Base-by-base conservation (phyloP, 2,329 filamentous ascomycete species). In the Septoria linicola region DNA sequence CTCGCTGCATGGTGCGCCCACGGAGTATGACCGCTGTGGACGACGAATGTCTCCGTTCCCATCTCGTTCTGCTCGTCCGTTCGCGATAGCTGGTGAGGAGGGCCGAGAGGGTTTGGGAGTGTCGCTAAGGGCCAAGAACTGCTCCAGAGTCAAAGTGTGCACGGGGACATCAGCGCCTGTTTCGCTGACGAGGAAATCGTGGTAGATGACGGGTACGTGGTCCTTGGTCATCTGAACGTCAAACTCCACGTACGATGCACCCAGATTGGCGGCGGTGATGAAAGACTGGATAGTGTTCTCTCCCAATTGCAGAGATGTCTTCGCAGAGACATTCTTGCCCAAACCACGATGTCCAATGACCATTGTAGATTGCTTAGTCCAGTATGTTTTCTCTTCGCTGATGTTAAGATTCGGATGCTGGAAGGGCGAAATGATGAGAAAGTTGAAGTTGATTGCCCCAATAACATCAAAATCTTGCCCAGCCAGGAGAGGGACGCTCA, bases 211-310 rank as follows among this genome's bases (percentile, higher is more conserved):
- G 0, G 93, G 93, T 1, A 99, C 90, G 63, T 95, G 90, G 67
- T 99, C 93, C 66, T 99, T 99, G n/a, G 93, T 99, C 32, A 99
- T 76, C 68, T 99, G 93, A 0, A 99, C 93, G 67, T 99, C 93
- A 64, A 82, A 82, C 62, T 86, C 83, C 30, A 86, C 82, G 61
- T 85, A 85, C 8, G 80, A 80, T 10, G 82, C 93, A 7, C 93
- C 93, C 44, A 99, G 72, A 60, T 96, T 97, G 36, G 92, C 91
- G 2, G 93, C 93, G 2, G 92, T 89, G 65, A 97, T 96, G 72
- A 99, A 99, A 0, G 93, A 97, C 60, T 83, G 87, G 20, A 99
- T 79, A 0, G 93, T 99, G 69, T 99, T 99, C 71, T 99, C 93
- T 53, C 93, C 95, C 1, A 99, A 78, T 68, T 99, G 95, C 27